Base-by-base conservation (phyloP, 192 early-diverging fungal genomes). In the Coemansia sp. region DNA sequence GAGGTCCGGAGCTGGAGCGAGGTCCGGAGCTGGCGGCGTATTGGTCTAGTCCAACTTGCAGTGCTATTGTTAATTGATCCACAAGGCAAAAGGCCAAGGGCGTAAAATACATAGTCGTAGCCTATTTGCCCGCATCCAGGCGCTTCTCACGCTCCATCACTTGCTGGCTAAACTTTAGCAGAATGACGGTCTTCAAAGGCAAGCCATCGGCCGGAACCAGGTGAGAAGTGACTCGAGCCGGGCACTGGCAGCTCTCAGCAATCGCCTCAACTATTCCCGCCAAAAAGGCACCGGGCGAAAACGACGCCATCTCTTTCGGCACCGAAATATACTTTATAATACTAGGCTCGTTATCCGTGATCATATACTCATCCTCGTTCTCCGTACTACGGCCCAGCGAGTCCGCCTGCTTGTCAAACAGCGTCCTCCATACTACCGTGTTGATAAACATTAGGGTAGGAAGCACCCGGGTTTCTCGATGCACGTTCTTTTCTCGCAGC, bases 351-450 rank as follows among this genome's bases (percentile, higher is more conserved):
- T 97, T 98, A 68, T 99, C 97, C n/a, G 88, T 92, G 26, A 99
- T 94, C 97, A 99, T 99, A 65, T 98, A 98, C 84, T 99, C 95
- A 59, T 98, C 95, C 26, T 99, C 94, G 63, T 87, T 91, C 40
- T 97, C 95, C 3, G 94, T 97, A 52, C 90, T 89, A 56, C 93
- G 95, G 59, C 97, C 96, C 50, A 99, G 72, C 38, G 95, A 90
- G 77, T 99, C 94, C 5, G 95, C 95, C 56, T 85, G 84, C 69
- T 95, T 97, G 40, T 94, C 95, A 82, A 99, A 99, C 67, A 99
- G 72, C 1, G 82, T 68, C 55, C 94, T 94, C 97, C 97, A 99
- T 14, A 99, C 82, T 2, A 86, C 90, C 1, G 89, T 88, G 73
- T 98, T 88, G 65, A 99, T 92, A 65, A 94, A 99, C 50, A 91